Conservation (phyloP, 768 basidiomycete genomes). For the Auricularia auricula-judae region DNA sequence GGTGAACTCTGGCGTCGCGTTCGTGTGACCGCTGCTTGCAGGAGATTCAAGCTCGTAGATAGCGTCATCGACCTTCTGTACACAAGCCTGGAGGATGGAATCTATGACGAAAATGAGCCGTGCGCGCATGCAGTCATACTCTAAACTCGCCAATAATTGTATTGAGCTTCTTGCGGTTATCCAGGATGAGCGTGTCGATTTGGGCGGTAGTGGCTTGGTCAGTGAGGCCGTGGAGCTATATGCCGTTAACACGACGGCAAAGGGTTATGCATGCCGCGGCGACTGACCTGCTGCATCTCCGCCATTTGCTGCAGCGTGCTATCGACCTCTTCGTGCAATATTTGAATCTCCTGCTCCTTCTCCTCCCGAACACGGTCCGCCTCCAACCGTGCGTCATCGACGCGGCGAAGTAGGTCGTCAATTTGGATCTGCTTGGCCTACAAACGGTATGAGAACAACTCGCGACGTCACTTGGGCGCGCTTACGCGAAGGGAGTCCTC, state of each 20-base stretch:
- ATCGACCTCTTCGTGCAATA: conserved; percentile 94
- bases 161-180: conserved; percentile 96
- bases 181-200: conserved; percentile 91
- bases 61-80: conserved; percentile 93
- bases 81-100: conserved; percentile 92
- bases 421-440: conserved; percentile 95
- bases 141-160: conserved; percentile 71
- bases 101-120: conserved; percentile 34
- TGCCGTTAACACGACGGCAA: conserved; percentile 1
- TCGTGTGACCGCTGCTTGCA: conserved; percentile 85
- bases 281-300: conserved; percentile 68
- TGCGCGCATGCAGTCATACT: conserved; percentile 1
- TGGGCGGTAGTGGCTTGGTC: conserved; percentile 93
- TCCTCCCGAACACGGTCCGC: conserved; percentile 80
- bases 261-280: conserved; percentile 4
- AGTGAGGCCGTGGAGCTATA: conserved; percentile 67
- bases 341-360: conserved; percentile 93
- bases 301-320: conserved; percentile 78
- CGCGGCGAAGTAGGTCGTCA: conserved; percentile 76
- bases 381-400: conserved; percentile 65
- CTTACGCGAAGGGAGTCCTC: conserved; percentile 87
- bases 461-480: neutral
- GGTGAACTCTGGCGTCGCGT: conserved; percentile 97
- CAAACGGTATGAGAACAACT: neutral
- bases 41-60: conserved; percentile 98